Evolutionary conservation across 169 alveolate genomes (phyloP).

Genomic region (Cryptosporidium muris): DNA sequence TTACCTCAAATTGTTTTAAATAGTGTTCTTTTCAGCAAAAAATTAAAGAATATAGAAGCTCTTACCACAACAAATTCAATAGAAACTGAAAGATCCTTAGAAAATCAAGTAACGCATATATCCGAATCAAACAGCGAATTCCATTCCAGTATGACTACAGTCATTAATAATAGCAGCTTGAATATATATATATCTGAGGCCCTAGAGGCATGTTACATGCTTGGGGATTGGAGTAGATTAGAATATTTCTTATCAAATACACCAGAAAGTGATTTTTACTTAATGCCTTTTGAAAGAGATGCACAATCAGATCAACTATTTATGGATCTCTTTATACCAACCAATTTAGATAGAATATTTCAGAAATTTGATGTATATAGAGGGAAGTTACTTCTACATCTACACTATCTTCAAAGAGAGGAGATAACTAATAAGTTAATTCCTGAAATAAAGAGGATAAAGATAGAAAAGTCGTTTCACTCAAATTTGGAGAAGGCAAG

Average conservation of each 20-base stretch:
- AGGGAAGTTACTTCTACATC: slow-evolving; percentile 48
- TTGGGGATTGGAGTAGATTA: slow-evolving; percentile 47
- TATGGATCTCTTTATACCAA: slow-evolving; percentile 48
- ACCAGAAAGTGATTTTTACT: background rate
- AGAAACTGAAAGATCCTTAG: background rate
- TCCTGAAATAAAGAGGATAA: background rate
- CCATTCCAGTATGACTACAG: background rate
- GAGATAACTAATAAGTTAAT: background rate
- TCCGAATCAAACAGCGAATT: background rate
- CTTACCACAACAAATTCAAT: background rate
- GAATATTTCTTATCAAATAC: slow-evolving; percentile 18
- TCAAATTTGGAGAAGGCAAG: slow-evolving; percentile 49
- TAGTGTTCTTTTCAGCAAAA: background rate
- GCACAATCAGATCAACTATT: slow-evolving; percentile 10
- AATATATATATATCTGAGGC: slow-evolving; percentile 46
- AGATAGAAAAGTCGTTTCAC: slow-evolving; percentile 25
- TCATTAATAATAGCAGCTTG: background rate
- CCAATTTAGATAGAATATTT: slow-evolving; percentile 34
- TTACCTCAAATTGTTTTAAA: slow-evolving; percentile 31
- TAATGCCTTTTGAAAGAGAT: background rate
- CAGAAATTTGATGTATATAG: slow-evolving; percentile 50
- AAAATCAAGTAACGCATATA: too few species aligned
- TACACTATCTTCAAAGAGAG: background rate
- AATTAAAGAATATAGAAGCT: background rate
- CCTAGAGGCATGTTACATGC: slow-evolving; percentile 45